These are phyloP conservation scores for Amanita muscaria DNA, from an alignment of 768 basidiomycete species.

Conservation along the genomic window DNA sequence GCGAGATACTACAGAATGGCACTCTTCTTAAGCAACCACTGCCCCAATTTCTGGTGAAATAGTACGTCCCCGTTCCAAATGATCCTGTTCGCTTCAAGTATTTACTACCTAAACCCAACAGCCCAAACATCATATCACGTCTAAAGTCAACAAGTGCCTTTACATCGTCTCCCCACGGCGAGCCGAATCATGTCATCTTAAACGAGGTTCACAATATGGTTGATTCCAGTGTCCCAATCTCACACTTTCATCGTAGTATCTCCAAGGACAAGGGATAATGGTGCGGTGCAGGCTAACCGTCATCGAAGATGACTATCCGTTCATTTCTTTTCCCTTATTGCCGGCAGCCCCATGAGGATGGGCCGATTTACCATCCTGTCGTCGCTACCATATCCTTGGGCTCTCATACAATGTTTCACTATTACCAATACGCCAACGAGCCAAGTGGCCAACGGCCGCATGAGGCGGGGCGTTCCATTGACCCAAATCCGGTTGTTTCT, in stretches of 20 bases:
- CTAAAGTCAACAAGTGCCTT: conserved; percentile 61
- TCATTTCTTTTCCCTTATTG: conserved; percentile 4
- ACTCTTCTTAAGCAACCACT: conserved; percentile 60
- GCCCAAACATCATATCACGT: conserved; percentile 70
- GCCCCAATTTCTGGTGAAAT: conserved; percentile 60
- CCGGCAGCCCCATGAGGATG: conserved; percentile 94
- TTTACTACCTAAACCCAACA: conserved; percentile 21
- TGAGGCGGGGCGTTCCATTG: conserved; percentile 44
- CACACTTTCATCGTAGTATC: conserved; percentile 43
- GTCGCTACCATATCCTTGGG: conserved; percentile 89
- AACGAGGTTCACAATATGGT: conserved; percentile 46
- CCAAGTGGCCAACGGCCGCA: conserved; percentile 12
- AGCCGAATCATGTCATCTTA: conserved; percentile 84
- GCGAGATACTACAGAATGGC: conserved; percentile 64
- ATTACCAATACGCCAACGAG: conserved; percentile 53
- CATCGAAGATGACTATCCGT: conserved; percentile 1
- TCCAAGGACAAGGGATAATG: conserved; percentile 89
- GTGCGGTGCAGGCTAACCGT: conserved; percentile 30
- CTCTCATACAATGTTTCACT: conserved; percentile 76
- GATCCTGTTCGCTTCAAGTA: too few relatives aligned
- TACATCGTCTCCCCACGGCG: conserved; percentile 47
- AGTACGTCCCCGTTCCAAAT: conserved; percentile 49
- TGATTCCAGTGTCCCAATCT: conserved; percentile 8
- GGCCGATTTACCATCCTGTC: conserved; percentile 77
- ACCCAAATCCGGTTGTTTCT: conserved; percentile 56